phyloP scores from a whole-genome alignment of 208 protist species.

The Wallacemonas sp. region DNA sequence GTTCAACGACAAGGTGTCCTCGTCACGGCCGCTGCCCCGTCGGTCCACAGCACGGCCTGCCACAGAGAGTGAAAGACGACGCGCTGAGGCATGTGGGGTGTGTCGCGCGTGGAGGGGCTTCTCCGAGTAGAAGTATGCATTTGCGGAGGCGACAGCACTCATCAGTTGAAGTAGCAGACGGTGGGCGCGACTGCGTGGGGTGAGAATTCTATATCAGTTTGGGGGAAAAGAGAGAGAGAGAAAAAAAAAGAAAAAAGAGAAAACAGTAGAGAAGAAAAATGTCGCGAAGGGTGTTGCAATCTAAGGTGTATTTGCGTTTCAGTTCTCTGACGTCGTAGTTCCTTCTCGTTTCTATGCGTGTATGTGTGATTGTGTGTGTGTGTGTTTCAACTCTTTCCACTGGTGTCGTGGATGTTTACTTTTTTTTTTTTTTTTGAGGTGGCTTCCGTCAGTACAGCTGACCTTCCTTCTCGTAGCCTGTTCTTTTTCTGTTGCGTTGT shows the following conservation, averaged over 20 bases:
- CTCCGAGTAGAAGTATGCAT: slow-evolving; percentile 20
- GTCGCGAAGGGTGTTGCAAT: too few relatives aligned
- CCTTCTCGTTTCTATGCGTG: too few relatives aligned
- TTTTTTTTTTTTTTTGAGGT: not conserved
- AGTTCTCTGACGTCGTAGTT: too few relatives aligned
- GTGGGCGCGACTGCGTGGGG: too few relatives aligned
- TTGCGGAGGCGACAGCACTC: slow-evolving; percentile 10
- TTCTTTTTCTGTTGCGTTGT: too few relatives aligned
- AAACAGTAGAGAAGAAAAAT: slow-evolving; percentile 11
- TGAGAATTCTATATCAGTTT: not conserved
- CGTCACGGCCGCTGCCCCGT: too few relatives aligned
- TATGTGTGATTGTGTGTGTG: too few relatives aligned
- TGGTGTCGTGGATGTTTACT: too few relatives aligned
- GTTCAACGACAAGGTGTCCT: too few relatives aligned
- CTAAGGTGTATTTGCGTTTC: too few relatives aligned
- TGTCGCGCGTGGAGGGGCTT: slow-evolving; percentile 3
- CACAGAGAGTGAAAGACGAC: not conserved
- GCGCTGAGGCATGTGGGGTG: slow-evolving; percentile 5
- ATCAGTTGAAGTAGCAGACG: not conserved
- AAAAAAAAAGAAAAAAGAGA: slow-evolving; percentile 15
- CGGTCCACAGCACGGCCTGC: not conserved
- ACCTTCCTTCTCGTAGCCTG: too few relatives aligned
- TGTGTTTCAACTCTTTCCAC: too few relatives aligned
- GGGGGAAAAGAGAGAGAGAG: slow-evolving; percentile 16
- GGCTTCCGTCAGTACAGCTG: not conserved